phyloP scores from a whole-genome alignment of 192 early-diverging fungal genomes.

The Mortierella antarctica region DNA sequence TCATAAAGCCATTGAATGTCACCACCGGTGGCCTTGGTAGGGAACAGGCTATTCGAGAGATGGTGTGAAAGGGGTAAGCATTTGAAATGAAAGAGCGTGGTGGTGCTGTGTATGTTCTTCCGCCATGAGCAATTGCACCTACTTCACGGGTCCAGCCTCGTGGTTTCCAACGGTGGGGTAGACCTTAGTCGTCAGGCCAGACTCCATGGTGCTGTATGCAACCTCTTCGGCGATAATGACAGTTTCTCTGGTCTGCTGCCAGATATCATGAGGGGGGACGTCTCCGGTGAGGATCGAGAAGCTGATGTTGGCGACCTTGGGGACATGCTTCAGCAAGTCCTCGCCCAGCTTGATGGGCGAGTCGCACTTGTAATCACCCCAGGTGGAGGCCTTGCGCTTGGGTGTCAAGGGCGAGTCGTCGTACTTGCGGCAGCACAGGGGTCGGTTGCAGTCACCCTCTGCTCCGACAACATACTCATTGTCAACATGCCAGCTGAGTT shows the following conservation, averaged over 20 bases:
- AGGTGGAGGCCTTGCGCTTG: conserved; percentile 39
- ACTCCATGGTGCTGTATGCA: conserved; percentile 49
- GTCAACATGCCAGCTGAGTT: conserved; percentile 25
- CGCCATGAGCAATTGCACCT: background rate
- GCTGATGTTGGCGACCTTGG: conserved; percentile 49
- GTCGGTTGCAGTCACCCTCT: conserved; percentile 61
- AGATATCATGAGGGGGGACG: conserved; percentile 66
- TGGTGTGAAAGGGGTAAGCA: background rate
- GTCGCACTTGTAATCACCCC: conserved; percentile 65
- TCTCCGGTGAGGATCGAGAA: conserved; percentile 69
- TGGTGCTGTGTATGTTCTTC: too few relatives aligned
- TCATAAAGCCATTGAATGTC: conserved; percentile 60
- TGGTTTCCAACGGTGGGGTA: conserved; percentile 69
- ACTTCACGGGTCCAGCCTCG: conserved; percentile 62
- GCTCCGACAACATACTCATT: conserved; percentile 48
- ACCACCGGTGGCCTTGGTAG: conserved; percentile 38
- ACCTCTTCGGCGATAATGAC: conserved; percentile 47
- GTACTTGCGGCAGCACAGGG: conserved; percentile 63
- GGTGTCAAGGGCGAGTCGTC: conserved; percentile 53
- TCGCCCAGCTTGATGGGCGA: conserved; percentile 58
- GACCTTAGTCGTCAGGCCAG: conserved; percentile 39
- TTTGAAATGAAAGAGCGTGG: background rate
- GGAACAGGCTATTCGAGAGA: conserved; percentile 22
- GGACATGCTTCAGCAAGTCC: conserved; percentile 59
- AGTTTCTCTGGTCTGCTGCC: conserved; percentile 56